These are phyloP conservation scores for Dipodascopsis uninucleata DNA, from an alignment of 805 yeast species.

Conservation along the genomic window DNA sequence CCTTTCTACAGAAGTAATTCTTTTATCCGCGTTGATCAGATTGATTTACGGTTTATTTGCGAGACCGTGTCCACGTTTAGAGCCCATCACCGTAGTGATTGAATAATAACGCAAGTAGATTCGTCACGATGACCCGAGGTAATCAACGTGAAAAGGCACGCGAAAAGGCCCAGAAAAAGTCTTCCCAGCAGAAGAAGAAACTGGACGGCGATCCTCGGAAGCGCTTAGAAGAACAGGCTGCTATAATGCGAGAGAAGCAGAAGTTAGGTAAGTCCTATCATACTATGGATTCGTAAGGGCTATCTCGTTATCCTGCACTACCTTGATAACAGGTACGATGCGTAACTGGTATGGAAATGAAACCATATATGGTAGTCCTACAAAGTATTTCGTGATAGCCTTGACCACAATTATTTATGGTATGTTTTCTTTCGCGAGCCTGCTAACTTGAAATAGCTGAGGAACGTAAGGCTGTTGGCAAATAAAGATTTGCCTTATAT, in stretches of 20 bases:
- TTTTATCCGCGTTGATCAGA: not conserved
- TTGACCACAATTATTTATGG: not conserved
- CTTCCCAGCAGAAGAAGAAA: constrained; percentile 55
- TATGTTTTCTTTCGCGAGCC: no score
- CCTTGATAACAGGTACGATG: no score
- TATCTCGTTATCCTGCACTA: no score
- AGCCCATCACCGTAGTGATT: not conserved
- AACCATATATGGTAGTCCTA: not conserved
- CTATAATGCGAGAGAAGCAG: constrained; percentile 83
- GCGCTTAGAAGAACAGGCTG: constrained; percentile 87
- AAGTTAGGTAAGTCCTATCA: constrained; percentile 51
- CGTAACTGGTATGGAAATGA: constrained; percentile 1
- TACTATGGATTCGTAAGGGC: no score
- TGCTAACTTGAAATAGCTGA: no score
- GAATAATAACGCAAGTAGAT: not conserved
- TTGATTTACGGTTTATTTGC: not conserved
- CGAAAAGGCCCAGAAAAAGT: constrained; percentile 77
- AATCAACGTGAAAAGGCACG: constrained; percentile 95
- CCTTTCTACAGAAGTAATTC: not conserved
- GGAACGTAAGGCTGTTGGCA: no score
- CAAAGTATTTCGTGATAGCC: not conserved
- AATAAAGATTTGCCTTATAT: no score
- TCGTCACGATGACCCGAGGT: constrained; percentile 61
- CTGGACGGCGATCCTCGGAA: constrained; percentile 80
- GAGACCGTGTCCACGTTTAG: not conserved